Evolutionary conservation across 2,329 filamentous ascomycete genomes (phyloP).

Genomic region (Diaporthe citriasiana): DNA sequence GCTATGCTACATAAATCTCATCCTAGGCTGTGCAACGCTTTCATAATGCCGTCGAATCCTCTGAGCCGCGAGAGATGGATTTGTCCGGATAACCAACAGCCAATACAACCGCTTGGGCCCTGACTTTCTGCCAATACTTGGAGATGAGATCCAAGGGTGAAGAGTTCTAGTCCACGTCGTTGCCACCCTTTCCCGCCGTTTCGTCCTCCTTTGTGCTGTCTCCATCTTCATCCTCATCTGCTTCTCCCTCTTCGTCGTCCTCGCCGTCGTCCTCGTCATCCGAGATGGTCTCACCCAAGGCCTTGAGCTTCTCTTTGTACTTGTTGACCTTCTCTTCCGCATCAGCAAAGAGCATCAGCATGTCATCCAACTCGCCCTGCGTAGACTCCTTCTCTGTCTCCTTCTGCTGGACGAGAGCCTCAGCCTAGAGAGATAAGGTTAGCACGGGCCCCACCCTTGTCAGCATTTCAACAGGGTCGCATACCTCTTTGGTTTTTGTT

Average conservation of each 20-base stretch:
- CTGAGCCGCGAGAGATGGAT: neutral
- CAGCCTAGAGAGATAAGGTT: conserved; percentile 47
- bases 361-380: conserved; percentile 83
- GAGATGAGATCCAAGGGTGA: neutral
- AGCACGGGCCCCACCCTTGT: neutral
- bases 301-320: conserved; percentile 79
- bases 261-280: conserved; percentile 80
- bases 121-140: neutral
- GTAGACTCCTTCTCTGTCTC: conserved; percentile 73
- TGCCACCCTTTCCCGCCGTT: conserved; percentile 46
- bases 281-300: conserved; percentile 78
- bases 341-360: conserved; percentile 85
- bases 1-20: neutral
- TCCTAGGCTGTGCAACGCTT: conserved; percentile 15
- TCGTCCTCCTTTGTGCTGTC: conserved; percentile 48
- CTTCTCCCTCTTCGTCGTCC: conserved; percentile 69
- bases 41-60: neutral
- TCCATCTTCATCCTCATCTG: conserved; percentile 60
- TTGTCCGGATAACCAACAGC: neutral
- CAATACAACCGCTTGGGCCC: neutral
- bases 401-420: conserved; percentile 59
- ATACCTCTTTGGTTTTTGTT: conserved; percentile 47
- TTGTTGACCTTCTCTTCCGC: conserved; percentile 81
- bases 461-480: neutral
- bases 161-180: conserved; percentile 39